Evolutionary conservation across 495 filamentous ascomycete species (phyloP).

Genomic region (Penicillium flavigenum): DNA sequence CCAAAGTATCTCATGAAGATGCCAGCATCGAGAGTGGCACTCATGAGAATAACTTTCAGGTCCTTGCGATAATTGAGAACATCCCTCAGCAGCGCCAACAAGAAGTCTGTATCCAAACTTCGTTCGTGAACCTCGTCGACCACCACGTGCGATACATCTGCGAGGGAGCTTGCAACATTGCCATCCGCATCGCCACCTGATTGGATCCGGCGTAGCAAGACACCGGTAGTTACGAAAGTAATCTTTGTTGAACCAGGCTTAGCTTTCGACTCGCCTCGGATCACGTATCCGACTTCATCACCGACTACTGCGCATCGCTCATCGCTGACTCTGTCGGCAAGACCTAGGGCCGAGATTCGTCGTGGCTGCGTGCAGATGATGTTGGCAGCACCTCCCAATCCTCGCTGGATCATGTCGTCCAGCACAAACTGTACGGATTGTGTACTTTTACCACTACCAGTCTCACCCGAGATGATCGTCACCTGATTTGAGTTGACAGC

Average conservation of each 20-base stretch:
- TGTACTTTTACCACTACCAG: constrained; percentile 94
- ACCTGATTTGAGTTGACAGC: constrained; percentile 76
- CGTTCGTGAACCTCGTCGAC: constrained; percentile 98
- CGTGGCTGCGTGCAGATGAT: constrained; percentile 96
- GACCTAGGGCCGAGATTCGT: constrained; percentile 87
- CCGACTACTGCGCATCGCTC: constrained; percentile 82
- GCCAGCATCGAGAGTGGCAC: constrained; percentile 87
- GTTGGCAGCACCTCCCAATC: constrained; percentile 75
- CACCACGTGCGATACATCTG: constrained; percentile 90
- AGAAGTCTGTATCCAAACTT: constrained; percentile 91
- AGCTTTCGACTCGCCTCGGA: constrained; percentile 82
- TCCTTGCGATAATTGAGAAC: constrained; percentile 75
- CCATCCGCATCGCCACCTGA: constrained; percentile 74
- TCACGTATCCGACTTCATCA: constrained; percentile 90
- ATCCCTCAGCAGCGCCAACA: constrained; percentile 83
- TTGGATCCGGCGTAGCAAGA: constrained; percentile 85
- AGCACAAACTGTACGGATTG: constrained; percentile 95
- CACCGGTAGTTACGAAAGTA: constrained; percentile 95
- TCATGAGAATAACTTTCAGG: constrained; percentile 95
- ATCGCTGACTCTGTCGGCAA: constrained; percentile 91
- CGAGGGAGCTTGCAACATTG: constrained; percentile 74
- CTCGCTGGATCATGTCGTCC: constrained; percentile 79
- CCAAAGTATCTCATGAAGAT: constrained; percentile 86
- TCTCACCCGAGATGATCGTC: constrained; percentile 95
- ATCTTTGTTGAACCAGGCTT: constrained; percentile 73